These are phyloP conservation scores for Coemansia furcata DNA, from an alignment of 192 early-diverging fungal genomes.

Conservation along the genomic window DNA sequence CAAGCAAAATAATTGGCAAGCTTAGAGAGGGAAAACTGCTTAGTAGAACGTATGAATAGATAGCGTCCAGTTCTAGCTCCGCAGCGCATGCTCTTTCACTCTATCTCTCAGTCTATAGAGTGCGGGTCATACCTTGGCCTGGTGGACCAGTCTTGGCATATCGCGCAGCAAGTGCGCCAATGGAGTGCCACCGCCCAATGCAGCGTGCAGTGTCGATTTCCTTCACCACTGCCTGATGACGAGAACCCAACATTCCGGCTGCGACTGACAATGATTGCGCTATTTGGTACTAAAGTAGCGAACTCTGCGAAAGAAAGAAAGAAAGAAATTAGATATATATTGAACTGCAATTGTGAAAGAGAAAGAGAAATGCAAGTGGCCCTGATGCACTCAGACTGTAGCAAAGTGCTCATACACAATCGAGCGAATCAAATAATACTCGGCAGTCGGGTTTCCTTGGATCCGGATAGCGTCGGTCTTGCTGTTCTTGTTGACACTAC, in stretches of 20 bases:
- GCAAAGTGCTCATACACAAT: conserved; percentile 52
- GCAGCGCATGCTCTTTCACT: background rate
- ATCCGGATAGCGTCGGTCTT: conserved; percentile 29
- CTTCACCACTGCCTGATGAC: conserved; percentile 39
- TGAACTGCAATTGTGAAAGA: background rate
- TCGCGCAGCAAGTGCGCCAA: conserved; percentile 27
- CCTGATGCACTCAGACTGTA: conserved; percentile 5
- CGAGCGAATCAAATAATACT: conserved; percentile 52
- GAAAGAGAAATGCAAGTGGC: background rate
- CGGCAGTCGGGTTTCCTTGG: conserved; percentile 44
- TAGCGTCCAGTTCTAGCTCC: background rate
- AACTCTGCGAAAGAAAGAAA: background rate
- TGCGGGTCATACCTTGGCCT: conserved; percentile 30
- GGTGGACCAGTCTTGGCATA: conserved; percentile 24
- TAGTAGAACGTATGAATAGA: background rate
- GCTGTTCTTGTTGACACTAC: conserved; percentile 11
- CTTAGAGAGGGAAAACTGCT: background rate
- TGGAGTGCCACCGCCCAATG: conserved; percentile 40
- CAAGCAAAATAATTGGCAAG: background rate
- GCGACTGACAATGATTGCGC: background rate
- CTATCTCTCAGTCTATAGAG: background rate
- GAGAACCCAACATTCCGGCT: conserved; percentile 31
- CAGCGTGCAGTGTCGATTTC: conserved; percentile 55
- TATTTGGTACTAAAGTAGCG: background rate
- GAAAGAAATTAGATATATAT: background rate